Evolutionary conservation across 306 rosid genomes (phyloP).

Genomic region (Rubus idaeus): DNA sequence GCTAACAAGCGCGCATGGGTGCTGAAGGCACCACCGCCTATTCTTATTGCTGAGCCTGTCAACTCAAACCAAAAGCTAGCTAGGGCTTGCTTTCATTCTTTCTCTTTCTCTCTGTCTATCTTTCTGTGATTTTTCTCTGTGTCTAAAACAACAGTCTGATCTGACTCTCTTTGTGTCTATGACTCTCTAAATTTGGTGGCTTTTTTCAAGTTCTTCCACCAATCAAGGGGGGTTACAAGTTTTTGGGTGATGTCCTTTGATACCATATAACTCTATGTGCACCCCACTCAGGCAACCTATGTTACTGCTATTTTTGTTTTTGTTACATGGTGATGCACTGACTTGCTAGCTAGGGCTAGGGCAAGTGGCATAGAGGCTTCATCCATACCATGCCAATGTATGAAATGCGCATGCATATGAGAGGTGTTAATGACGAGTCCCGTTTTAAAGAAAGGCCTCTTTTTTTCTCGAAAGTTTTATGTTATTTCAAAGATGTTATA

Average conservation of each 20-base stretch:
- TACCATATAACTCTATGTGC: constrained; percentile 34
- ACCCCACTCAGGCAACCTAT: constrained; percentile 58
- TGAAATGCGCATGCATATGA: neutral
- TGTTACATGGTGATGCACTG: constrained; percentile 13
- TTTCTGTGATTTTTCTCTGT: neutral
- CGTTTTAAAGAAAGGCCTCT: too few species aligned
- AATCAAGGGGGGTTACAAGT: constrained; percentile 31
- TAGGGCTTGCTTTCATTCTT: neutral
- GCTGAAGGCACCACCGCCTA: constrained; percentile 51
- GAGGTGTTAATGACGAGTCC: too few species aligned
- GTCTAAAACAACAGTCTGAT: constrained; percentile 1
- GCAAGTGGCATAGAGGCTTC: neutral
- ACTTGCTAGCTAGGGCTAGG: constrained; percentile 17
- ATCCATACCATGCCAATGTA: neutral
- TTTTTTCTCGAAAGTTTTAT: neutral
- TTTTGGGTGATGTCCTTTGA: constrained; percentile 38
- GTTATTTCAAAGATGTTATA: neutral
- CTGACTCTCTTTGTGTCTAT: neutral
- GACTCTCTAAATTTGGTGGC: constrained; percentile 14
- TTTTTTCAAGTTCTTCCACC: constrained; percentile 25
- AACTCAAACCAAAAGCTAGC: constrained; percentile 25
- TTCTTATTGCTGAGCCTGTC: constrained; percentile 45
- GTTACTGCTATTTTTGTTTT: constrained; percentile 19
- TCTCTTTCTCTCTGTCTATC: neutral
- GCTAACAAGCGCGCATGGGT: constrained; percentile 54